These are phyloP conservation scores for Aspergillus floridensis DNA, from an alignment of 2,329 filamentous ascomycete species.

Conservation along the genomic window DNA sequence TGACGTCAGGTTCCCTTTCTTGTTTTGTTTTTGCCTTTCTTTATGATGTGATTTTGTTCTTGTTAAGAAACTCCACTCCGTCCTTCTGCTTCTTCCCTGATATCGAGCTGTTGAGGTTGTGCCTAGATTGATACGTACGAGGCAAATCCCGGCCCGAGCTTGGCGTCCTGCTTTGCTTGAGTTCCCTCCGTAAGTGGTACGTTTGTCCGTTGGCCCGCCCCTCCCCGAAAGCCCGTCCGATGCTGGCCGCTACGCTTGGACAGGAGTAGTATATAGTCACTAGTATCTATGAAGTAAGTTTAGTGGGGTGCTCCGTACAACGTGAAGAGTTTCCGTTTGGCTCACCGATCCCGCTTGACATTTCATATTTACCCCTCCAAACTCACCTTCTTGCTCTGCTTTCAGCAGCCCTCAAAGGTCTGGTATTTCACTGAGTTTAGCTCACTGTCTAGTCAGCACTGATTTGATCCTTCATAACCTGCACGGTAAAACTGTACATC, in stretches of 20 bases:
- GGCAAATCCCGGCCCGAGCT: constrained; percentile 6
- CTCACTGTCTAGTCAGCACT: not conserved
- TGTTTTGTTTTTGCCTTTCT: not conserved
- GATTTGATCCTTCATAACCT: not conserved
- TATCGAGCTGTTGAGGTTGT: not conserved
- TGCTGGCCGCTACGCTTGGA: not conserved
- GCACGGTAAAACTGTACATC: constrained; percentile 25
- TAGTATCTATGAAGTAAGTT: not conserved
- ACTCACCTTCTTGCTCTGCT: not conserved
- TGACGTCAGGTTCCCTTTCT: not conserved
- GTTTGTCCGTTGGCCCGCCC: constrained; percentile 5
- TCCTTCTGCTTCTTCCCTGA: not conserved
- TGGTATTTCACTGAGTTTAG: not conserved
- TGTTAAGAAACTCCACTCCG: not conserved
- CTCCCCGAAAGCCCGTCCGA: not conserved
- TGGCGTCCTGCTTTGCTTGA: constrained; percentile 7
- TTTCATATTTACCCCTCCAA: not conserved
- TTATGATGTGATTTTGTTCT: not conserved
- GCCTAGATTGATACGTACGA: not conserved
- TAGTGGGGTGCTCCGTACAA: not conserved
- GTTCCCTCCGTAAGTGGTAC: constrained; percentile 4
- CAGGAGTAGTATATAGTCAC: not conserved
- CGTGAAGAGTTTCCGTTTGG: not conserved
- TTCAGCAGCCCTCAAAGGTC: not conserved
- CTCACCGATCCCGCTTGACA: not conserved